phyloP scores from a whole-genome alignment of 2,329 filamentous ascomycete species.

The Aspergillus aculeatinus region DNA sequence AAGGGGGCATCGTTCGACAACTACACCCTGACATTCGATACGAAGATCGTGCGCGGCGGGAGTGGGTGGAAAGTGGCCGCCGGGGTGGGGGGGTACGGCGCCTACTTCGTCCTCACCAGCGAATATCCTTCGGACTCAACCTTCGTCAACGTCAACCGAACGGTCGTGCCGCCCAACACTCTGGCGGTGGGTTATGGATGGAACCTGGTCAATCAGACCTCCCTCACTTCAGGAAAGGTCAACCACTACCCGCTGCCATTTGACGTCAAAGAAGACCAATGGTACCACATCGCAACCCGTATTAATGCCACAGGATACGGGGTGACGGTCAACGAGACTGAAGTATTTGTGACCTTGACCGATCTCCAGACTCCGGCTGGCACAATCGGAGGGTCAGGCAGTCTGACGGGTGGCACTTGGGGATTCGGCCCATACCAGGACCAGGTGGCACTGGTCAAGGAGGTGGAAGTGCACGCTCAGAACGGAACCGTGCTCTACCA shows the following conservation, averaged over 20 bases:
- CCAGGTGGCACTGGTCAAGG: conserved; percentile 16
- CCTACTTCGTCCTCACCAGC: conserved; percentile 17
- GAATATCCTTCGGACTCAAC: conserved; percentile 7
- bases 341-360: not conserved
- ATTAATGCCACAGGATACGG: conserved; percentile 2
- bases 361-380: not conserved
- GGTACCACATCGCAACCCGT: not conserved
- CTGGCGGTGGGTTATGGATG: conserved; percentile 10
- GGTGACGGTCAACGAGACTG: not conserved
- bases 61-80: conserved; percentile 18
- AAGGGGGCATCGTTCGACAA: conserved; percentile 11
- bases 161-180: conserved; percentile 7
- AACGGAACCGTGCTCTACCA: conserved; percentile 17
- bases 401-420: conserved; percentile 6
- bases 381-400: not conserved
- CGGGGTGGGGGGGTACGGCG: conserved; percentile 16
- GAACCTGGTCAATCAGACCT: conserved; percentile 11
- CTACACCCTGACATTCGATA: conserved; percentile 17
- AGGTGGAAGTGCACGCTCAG: conserved; percentile 14
- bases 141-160: conserved; percentile 8
- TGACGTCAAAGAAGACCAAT: not conserved
- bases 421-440: conserved; percentile 22
- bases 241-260: conserved; percentile 2
- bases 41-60: conserved; percentile 16
- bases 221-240: conserved; percentile 3